A percentile compares a stretch with the other conserved stretches of the same genome.
Conservation (phyloP, 2,329 filamentous ascomycete species). For the Arthrobotrys musiformis region DNA sequence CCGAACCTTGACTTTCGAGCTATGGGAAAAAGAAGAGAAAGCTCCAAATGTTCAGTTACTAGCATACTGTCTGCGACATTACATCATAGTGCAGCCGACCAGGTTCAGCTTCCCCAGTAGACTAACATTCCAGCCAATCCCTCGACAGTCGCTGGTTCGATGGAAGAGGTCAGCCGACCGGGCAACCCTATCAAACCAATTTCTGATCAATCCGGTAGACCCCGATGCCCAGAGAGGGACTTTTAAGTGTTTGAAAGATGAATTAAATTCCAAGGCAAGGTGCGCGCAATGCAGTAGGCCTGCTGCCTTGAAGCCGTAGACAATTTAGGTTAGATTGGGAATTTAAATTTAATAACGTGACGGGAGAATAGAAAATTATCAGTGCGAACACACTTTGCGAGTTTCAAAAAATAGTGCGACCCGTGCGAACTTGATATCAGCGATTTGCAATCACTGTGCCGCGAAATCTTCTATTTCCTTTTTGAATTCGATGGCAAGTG, state of each 20-base stretch:
- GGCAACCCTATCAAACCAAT: conserved; percentile 20
- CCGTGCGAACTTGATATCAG: conserved; percentile 15
- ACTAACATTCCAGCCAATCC: conserved; percentile 44
- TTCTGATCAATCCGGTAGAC: conserved; percentile 22
- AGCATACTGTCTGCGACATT: conserved; percentile 50
- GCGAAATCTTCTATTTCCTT: background rate
- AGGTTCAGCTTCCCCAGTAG: conserved; percentile 41
- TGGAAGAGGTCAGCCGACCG: conserved; percentile 54
- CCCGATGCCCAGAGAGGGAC: conserved; percentile 33
- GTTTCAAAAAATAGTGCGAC: conserved; percentile 28
- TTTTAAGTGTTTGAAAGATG: conserved; percentile 13
- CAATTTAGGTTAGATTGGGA: background rate
- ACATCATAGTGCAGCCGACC: conserved; percentile 50
- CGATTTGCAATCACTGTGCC: background rate
- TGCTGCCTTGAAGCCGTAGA: conserved; percentile 43
- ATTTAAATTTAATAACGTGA: conserved; percentile 54
- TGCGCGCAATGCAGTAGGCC: background rate
- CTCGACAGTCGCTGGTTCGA: conserved; percentile 30
- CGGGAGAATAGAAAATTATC: background rate
- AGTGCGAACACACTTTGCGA: background rate
- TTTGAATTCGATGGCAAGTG: conserved; percentile 1
- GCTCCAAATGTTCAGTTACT: background rate
- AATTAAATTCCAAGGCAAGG: conserved; percentile 19
- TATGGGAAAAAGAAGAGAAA: background rate
- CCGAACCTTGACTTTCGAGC: conserved; percentile 23